These are phyloP conservation scores for Gonium pectorale DNA, from an alignment of 139 green algal species.

Conservation along the genomic window DNA sequence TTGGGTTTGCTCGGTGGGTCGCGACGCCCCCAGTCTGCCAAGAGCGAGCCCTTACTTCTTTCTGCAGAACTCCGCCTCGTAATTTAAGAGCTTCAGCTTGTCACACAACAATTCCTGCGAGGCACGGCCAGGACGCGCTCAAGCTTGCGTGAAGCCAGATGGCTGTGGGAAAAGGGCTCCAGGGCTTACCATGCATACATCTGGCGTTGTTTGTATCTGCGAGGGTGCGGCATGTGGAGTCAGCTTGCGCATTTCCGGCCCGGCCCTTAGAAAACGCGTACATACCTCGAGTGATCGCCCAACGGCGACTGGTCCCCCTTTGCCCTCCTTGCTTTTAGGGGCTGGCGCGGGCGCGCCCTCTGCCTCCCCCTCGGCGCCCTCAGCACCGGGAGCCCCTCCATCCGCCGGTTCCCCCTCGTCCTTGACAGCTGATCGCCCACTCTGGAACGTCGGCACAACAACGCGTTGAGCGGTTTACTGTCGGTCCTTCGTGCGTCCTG, in stretches of 20 bases:
- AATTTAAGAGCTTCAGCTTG: conserved; percentile 86
- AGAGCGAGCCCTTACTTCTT: too few species aligned
- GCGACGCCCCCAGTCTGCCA: too few species aligned
- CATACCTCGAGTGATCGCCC: conserved; percentile 55
- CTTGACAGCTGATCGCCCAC: conserved; percentile 21
- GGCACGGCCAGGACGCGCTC: too few species aligned
- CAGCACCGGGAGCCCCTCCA: background rate
- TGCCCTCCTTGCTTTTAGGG: background rate
- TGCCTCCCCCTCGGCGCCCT: conserved; percentile 19
- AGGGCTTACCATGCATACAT: conserved; percentile 65
- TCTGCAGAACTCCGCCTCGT: conserved; percentile 81
- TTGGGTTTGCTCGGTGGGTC: too few species aligned
- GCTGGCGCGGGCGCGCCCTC: conserved; percentile 25
- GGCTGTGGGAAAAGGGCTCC: too few species aligned
- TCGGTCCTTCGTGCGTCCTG: conserved; percentile 14
- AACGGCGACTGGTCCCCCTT: conserved; percentile 42
- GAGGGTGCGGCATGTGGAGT: background rate
- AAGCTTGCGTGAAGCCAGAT: too few species aligned
- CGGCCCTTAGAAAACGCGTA: too few species aligned
- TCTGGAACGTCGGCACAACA: background rate
- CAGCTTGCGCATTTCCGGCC: too few species aligned
- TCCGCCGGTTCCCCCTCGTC: background rate
- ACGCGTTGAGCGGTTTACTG: background rate
- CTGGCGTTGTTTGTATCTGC: conserved; percentile 58
- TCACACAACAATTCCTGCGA: conserved; percentile 78